A percentile compares a stretch with the other conserved stretches of the same genome.
Evolutionary conservation across 2,329 filamentous ascomycete genomes (phyloP).

Genomic region (Cyphellophora attinorum): DNA sequence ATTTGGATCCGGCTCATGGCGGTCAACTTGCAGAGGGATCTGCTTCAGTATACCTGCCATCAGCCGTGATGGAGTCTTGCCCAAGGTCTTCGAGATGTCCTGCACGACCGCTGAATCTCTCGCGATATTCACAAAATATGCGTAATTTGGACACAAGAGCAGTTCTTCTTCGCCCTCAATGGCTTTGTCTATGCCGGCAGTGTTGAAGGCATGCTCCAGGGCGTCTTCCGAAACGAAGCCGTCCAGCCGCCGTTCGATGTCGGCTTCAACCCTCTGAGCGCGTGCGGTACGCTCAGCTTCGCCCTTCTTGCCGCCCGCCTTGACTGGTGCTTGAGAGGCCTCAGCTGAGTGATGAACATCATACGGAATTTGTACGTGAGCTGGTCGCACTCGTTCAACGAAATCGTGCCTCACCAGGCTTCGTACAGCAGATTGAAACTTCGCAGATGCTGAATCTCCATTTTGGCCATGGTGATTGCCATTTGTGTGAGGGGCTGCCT

Average conservation of each 20-base stretch:
- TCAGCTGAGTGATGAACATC: slow-evolving; percentile 52
- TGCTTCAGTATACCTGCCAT: neutral
- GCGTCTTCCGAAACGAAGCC: slow-evolving; percentile 5
- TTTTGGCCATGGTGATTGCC: slow-evolving; percentile 4
- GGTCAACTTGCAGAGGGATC: neutral
- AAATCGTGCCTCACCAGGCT: slow-evolving; percentile 11
- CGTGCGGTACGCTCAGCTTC: neutral
- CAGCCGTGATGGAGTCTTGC: neutral
- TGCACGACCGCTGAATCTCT: neutral
- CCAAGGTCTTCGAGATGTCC: neutral
- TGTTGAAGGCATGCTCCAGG: neutral
- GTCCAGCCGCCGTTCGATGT: slow-evolving; percentile 37
- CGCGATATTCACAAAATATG: neutral
- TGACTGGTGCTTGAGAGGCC: slow-evolving; percentile 23
- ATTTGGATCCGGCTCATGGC: neutral
- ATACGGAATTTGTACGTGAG: slow-evolving; percentile 44
- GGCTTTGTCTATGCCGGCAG: neutral
- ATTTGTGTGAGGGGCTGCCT: neutral
- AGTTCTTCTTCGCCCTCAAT: neutral
- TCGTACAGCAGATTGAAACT: neutral
- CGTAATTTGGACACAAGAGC: neutral
- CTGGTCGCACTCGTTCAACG: slow-evolving; percentile 21
- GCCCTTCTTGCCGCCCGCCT: neutral
- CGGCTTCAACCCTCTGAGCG: slow-evolving; percentile 35
- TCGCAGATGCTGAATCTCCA: neutral